Conservation (phyloP, 345 rosid genomes). For the Kandelia obovata region DNA sequence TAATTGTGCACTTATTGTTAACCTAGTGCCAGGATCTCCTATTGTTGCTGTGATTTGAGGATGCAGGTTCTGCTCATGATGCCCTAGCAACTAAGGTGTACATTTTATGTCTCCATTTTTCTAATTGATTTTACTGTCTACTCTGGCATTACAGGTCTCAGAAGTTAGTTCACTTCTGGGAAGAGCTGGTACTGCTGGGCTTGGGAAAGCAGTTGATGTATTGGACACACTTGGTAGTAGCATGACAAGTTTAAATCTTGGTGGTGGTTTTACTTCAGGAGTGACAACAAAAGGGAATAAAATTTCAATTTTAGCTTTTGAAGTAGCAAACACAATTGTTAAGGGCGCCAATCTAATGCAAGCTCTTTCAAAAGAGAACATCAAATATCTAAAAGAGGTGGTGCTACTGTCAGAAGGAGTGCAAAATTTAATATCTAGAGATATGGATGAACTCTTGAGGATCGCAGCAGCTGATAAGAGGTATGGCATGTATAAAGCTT, state of each 20-base stretch:
- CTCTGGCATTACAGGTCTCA: slow-evolving; percentile 57
- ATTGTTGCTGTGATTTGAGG: not conserved
- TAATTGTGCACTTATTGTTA: not conserved
- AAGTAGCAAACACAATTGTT: slow-evolving; percentile 91
- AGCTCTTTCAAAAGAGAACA: slow-evolving; percentile 69
- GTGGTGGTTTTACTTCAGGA: slow-evolving; percentile 78
- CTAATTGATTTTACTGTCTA: slow-evolving; percentile 5
- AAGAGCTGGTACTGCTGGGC: slow-evolving; percentile 82
- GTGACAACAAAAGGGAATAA: slow-evolving; percentile 71
- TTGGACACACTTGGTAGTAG: slow-evolving; percentile 94
- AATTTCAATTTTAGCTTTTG: slow-evolving; percentile 81
- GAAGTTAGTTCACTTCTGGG: slow-evolving; percentile 83
- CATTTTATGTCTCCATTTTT: not conserved
- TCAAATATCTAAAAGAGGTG: slow-evolving; percentile 66
- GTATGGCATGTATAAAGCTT: slow-evolving; percentile 28
- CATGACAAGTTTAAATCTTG: slow-evolving; percentile 70
- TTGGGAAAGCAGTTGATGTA: slow-evolving; percentile 89
- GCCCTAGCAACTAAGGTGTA: not conserved
- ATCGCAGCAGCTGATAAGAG: slow-evolving; percentile 92
- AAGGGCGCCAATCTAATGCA: slow-evolving; percentile 94
- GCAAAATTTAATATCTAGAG: slow-evolving; percentile 74
- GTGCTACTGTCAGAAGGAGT: slow-evolving; percentile 92
- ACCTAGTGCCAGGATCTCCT: not conserved
- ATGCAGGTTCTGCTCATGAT: not conserved
- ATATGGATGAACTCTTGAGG: slow-evolving; percentile 69